Evolutionary conservation across 495 filamentous ascomycete species (phyloP).

Genomic region (Friedmanniomyces simplex): DNA sequence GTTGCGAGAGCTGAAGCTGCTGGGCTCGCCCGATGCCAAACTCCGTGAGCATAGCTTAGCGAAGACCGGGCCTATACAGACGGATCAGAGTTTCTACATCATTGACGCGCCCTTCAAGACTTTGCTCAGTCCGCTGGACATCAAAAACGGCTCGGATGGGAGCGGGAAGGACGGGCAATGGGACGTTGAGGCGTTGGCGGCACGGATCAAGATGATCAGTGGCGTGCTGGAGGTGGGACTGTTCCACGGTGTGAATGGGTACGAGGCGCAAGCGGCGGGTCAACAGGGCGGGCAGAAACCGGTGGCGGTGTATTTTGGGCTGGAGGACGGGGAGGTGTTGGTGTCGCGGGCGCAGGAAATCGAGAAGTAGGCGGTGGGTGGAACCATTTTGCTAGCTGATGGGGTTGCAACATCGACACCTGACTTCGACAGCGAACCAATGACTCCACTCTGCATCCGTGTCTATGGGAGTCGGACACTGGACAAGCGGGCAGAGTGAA

Average conservation of each 20-base stretch:
- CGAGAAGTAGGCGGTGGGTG: no score
- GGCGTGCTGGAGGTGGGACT: conserved; percentile 89
- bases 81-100: conserved; percentile 89
- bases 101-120: conserved; percentile 78
- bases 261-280: conserved; percentile 44
- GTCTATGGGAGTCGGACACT: no score
- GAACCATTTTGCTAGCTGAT: no score
- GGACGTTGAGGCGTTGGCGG: conserved; percentile 66
- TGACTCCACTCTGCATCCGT: no score
- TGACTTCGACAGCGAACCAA: no score
- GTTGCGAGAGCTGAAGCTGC: conserved; percentile 49
- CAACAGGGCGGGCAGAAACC: conserved; percentile 70
- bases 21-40: conserved; percentile 58
- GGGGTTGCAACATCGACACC: no score
- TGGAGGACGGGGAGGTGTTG: conserved; percentile 54
- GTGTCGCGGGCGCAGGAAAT: conserved; percentile 18
- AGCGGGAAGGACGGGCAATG: conserved; percentile 40
- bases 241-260: conserved; percentile 69
- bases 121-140: conserved; percentile 53
- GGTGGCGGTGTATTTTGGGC: conserved; percentile 88
- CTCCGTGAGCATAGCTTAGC: conserved; percentile 56
- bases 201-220: conserved; percentile 64
- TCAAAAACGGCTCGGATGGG: conserved; percentile 33
- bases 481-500: no score
- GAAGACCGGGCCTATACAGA: conserved; percentile 76